Conservation (phyloP, 495 filamentous ascomycete species). For the Choiromyces venosus region DNA sequence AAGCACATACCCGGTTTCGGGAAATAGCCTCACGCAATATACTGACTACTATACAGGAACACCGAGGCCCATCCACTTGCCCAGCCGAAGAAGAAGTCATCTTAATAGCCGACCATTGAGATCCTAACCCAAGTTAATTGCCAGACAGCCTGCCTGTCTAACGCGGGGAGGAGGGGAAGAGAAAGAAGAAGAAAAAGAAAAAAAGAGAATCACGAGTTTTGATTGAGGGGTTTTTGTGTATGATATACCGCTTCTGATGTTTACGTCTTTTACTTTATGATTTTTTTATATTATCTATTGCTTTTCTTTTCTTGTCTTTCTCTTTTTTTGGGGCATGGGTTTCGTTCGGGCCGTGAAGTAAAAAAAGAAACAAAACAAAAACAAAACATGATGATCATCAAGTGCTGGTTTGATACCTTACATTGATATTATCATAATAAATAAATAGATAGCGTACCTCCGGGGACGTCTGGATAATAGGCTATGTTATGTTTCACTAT, state of each 20-base stretch:
- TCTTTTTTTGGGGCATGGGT: not conserved
- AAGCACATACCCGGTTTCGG: constrained; percentile 42
- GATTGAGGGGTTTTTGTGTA: constrained; percentile 5
- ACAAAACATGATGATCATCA: not conserved
- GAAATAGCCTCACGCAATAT: not conserved
- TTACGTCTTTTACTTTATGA: not conserved
- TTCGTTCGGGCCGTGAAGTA: not conserved
- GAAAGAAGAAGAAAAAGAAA: constrained; percentile 3
- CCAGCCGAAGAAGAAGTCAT: constrained; percentile 44
- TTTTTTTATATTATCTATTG: not conserved
- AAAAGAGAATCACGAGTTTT: not conserved
- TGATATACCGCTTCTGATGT: not conserved
- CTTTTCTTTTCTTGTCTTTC: not conserved
- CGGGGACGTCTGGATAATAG: not conserved
- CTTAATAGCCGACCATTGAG: not conserved
- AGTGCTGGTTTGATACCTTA: not conserved
- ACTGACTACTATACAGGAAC: constrained; percentile 50
- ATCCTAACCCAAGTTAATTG: not conserved
- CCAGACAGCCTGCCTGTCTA: constrained; percentile 19
- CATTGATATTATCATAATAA: not conserved
- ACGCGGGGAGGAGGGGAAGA: constrained; percentile 8
- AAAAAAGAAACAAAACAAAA: not conserved
- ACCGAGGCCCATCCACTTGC: constrained; percentile 73
- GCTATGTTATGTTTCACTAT: no score
- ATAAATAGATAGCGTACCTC: not conserved